Conservation (phyloP, 148 eudicot species). For the Euryodendron excelsum region DNA sequence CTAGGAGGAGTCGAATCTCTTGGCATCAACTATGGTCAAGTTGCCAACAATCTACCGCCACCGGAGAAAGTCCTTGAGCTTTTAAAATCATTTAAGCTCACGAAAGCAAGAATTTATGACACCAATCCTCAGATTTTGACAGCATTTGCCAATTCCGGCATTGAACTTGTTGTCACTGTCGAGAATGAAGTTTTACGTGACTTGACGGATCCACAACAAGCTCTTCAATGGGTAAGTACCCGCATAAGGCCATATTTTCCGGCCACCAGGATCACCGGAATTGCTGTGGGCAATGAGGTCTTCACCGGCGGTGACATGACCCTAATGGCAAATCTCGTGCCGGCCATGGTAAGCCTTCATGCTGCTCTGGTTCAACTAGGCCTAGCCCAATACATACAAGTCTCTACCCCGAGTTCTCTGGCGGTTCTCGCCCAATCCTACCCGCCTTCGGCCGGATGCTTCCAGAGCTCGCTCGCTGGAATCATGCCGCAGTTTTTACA, state of each 20-base stretch:
- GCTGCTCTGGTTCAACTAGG: slow-evolving; percentile 46
- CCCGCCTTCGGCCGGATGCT: slow-evolving; percentile 72
- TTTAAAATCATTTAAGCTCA: slow-evolving; percentile 38
- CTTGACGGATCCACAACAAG: slow-evolving; percentile 43
- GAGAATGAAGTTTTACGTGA: slow-evolving; percentile 53
- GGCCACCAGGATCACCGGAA: slow-evolving; percentile 70
- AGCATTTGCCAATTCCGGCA: slow-evolving; percentile 57
- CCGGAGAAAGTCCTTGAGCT: slow-evolving; percentile 51
- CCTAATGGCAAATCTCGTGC: slow-evolving; percentile 43
- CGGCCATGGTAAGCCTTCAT: slow-evolving; percentile 64
- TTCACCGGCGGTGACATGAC: slow-evolving; percentile 57
- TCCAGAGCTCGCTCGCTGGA: slow-evolving; percentile 41
- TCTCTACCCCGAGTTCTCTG: slow-evolving; percentile 59
- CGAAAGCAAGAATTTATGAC: slow-evolving; percentile 69
- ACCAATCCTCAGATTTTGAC: slow-evolving; percentile 58
- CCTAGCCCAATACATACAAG: slow-evolving; percentile 41
- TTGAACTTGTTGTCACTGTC: slow-evolving; percentile 65
- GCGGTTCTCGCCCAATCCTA: slow-evolving; percentile 57
- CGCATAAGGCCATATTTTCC: slow-evolving; percentile 61
- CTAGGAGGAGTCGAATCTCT: slow-evolving; percentile 33
- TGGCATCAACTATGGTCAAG: slow-evolving; percentile 79
- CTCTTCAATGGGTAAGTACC: slow-evolving; percentile 62
- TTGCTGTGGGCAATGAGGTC: slow-evolving; percentile 78
- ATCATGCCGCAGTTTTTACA: slow-evolving; percentile 50
- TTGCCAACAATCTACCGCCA: slow-evolving; percentile 64